A percentile compares a stretch with the other conserved stretches of the same genome.
phyloP scores from a whole-genome alignment of 1,284 basidiomycete species.

The Cutaneotrichosporon spelunceum region DNA sequence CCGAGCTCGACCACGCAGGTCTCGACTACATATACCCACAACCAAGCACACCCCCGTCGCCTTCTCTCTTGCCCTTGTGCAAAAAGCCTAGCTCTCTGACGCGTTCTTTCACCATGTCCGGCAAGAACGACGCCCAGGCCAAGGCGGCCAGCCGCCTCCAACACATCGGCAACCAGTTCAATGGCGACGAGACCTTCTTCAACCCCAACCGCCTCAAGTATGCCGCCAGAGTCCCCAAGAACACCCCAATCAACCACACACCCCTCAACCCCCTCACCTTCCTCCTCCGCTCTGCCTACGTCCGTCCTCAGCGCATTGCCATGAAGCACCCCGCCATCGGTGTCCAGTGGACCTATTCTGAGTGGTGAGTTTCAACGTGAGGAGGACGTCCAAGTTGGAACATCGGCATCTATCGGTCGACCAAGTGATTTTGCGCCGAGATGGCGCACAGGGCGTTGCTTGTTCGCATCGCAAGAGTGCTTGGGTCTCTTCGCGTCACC shows the following conservation, averaged over 20 bases:
- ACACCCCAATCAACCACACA: constrained; percentile 13
- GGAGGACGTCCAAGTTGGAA: background rate
- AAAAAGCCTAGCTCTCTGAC: background rate
- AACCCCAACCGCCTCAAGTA: constrained; percentile 26
- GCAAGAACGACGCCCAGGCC: constrained; percentile 15
- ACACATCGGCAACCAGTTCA: constrained; percentile 12
- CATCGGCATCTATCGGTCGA: constrained; percentile 1
- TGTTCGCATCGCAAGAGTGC: background rate
- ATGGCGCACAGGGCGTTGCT: background rate
- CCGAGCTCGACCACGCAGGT: background rate
- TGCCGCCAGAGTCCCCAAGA: constrained; percentile 10
- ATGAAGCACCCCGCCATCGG: constrained; percentile 24
- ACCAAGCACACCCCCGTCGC: background rate
- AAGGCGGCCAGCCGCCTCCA: constrained; percentile 16
- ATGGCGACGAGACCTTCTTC: constrained; percentile 9
- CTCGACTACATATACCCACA: background rate
- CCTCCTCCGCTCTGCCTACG: constrained; percentile 23
- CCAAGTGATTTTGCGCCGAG: background rate
- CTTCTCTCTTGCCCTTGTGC: background rate
- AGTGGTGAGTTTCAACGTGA: constrained; percentile 19
- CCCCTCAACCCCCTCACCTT: constrained; percentile 25
- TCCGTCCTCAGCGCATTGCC: constrained; percentile 21
- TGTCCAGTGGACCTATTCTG: constrained; percentile 24
- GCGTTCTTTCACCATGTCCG: constrained; percentile 1
- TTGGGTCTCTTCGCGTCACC: background rate